These are phyloP conservation scores for Mortierella antarctica DNA, from an alignment of 192 early-diverging fungal genomes.

Conservation along the genomic window DNA sequence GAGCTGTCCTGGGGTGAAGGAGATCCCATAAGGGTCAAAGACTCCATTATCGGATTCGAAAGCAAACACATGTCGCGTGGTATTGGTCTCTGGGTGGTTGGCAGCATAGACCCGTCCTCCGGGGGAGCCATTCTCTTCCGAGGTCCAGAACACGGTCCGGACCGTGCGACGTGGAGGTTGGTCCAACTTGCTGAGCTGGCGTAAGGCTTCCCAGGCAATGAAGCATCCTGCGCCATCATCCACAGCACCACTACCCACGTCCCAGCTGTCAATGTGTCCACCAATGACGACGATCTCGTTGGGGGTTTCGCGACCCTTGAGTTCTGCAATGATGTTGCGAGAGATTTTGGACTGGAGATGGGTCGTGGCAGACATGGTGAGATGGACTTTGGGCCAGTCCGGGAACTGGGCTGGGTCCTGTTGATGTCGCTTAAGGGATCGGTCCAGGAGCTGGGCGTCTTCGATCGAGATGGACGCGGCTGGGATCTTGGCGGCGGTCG, in stretches of 20 bases:
- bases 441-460: slow-evolving; percentile 65
- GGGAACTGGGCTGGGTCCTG: slow-evolving; percentile 30
- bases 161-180: slow-evolving; percentile 62
- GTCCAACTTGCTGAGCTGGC: slow-evolving; percentile 32
- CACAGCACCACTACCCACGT: slow-evolving; percentile 65
- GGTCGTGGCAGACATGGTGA: slow-evolving; percentile 58
- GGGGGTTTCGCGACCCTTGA: slow-evolving; percentile 58
- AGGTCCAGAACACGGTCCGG: slow-evolving; percentile 71
- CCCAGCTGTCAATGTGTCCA: slow-evolving; percentile 65
- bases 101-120: slow-evolving; percentile 64
- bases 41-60: slow-evolving; percentile 72
- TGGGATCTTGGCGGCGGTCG: slow-evolving; percentile 59
- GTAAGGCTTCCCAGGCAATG: slow-evolving; percentile 54
- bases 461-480: slow-evolving; percentile 65
- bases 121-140: slow-evolving; percentile 67
- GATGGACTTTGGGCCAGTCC: slow-evolving; percentile 62
- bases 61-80: slow-evolving; percentile 62
- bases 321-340: slow-evolving; percentile 66
- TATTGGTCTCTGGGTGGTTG: slow-evolving; percentile 47
- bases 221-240: slow-evolving; percentile 72
- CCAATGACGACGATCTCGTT: slow-evolving; percentile 66
- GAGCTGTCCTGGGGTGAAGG: slow-evolving; percentile 44
- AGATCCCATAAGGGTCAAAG: slow-evolving; percentile 70
- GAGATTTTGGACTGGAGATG: slow-evolving; percentile 54
- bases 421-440: slow-evolving; percentile 56